Base-by-base conservation (phyloP, 2,329 filamentous ascomycete species). In the Ceratocystiopsis minuta region DNA sequence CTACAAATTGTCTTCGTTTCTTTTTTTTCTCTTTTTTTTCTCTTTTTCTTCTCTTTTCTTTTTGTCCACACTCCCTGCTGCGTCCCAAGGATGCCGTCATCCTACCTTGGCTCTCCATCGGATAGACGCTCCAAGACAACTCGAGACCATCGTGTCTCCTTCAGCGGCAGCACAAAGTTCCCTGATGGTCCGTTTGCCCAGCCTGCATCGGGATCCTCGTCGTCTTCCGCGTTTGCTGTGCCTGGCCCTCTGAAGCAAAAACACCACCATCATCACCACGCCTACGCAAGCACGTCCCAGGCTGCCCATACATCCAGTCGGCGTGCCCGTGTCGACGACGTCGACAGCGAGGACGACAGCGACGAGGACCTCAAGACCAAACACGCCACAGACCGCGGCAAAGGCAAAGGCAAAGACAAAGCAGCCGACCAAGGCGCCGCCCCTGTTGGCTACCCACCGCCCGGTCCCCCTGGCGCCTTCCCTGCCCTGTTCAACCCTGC, bases 401-500 rank as follows among this genome's bases (percentile, higher is more conserved):
- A 20, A 7, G 20, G 9, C 24, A 28, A n/a, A 34, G 18, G 32
- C 33, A 13, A 11, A 16, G 16, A 11, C 20, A 37, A 14, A 37
- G 36, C 24, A 10, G 24, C 9, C 24, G 7, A 28, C 24, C 4
- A 28, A 28, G 24, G 2, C 24, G 2, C 24, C 11, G 24, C 24
- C 24, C 24, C 24, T 9, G 24, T 10, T 10, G 24, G 24, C 24
- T 10, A 6, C 7, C 24, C 24, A 31, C 16, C 16, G 11, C 15
- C 13, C 11, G 42, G 42, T 7, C 14, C 34, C 18, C 17, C 39
- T 34, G 43, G 36, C 36, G 37, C 49, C 37, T 45, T 45, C 14
- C 43, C 43, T 6, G 43, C 48, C 3, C 33, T 43, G 24, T 9
- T 50, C 37, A 47, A 46, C 14, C 45, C 44, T 7, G 45, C 48